Conservation (phyloP, 768 basidiomycete genomes). For the Leucocoprinus birnbaumii region DNA sequence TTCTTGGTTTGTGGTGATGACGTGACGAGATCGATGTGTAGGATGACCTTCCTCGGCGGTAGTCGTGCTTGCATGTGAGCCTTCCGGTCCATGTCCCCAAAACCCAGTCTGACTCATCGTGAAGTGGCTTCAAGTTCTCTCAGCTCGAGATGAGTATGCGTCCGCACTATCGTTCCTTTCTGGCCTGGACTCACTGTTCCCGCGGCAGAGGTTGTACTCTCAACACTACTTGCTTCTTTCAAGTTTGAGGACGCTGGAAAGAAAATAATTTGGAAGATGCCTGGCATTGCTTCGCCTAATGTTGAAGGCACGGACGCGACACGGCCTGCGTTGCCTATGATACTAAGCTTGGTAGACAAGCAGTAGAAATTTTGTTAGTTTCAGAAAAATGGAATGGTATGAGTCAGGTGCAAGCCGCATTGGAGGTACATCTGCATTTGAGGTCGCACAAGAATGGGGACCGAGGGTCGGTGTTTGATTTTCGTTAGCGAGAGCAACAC, state of each 20-base stretch:
- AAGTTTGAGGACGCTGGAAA: conserved; percentile 14
- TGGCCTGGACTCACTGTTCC: background rate
- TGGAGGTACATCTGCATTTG: no score
- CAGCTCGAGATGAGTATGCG: conserved; percentile 20
- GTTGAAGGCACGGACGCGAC: conserved; percentile 2
- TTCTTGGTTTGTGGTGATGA: background rate
- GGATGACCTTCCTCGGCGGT: conserved; percentile 19
- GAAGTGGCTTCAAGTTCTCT: conserved; percentile 19
- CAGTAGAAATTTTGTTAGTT: no score
- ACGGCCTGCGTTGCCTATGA: conserved; percentile 13
- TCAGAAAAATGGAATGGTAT: no score
- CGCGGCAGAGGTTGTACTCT: conserved; percentile 13
- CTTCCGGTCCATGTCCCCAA: no score
- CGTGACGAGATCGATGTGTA: background rate
- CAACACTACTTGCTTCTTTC: conserved; percentile 8
- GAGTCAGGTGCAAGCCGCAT: no score
- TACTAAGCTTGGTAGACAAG: conserved; percentile 7
- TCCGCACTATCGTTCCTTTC: background rate
- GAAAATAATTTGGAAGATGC: conserved; percentile 14
- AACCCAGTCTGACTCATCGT: background rate
- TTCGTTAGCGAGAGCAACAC: no score
- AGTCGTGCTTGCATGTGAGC: conserved; percentile 15
- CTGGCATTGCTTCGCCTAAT: conserved; percentile 14
- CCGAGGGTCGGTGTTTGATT: no score
- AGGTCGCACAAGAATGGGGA: no score